These are phyloP conservation scores for Trametes coccinea DNA, from an alignment of 768 basidiomycete genomes.

Conservation along the genomic window DNA sequence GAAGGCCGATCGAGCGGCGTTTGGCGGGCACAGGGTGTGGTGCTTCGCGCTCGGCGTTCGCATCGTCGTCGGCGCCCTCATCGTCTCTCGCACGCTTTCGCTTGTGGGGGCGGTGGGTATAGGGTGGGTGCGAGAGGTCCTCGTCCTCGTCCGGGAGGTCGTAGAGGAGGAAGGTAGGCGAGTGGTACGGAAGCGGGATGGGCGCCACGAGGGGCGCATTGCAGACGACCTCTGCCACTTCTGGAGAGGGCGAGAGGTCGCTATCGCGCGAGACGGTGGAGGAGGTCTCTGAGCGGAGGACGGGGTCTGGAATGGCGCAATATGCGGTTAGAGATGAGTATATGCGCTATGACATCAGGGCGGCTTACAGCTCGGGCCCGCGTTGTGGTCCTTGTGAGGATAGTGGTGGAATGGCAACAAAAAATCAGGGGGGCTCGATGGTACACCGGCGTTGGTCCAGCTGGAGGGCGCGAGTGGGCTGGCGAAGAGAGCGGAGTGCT, in stretches of 20 bases:
- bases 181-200: slow-evolving; percentile 67
- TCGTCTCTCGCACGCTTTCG: slow-evolving; percentile 46
- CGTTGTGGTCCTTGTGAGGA: slow-evolving; percentile 19
- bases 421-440: slow-evolving; percentile 19
- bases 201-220: slow-evolving; percentile 70
- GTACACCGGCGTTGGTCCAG: slow-evolving; percentile 17
- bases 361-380: slow-evolving; percentile 31
- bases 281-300: slow-evolving; percentile 42
- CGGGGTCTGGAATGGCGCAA: slow-evolving; percentile 33
- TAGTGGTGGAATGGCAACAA: slow-evolving; percentile 23
- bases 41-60: not conserved
- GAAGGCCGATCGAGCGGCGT: slow-evolving; percentile 17
- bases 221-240: slow-evolving; percentile 53
- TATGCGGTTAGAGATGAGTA: not conserved
- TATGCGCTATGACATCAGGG: slow-evolving; percentile 1
- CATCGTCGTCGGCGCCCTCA: slow-evolving; percentile 9
- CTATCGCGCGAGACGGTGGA: slow-evolving; percentile 29
- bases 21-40: slow-evolving; percentile 18
- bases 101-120: slow-evolving; percentile 54
- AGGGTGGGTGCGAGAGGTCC: slow-evolving; percentile 69
- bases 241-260: slow-evolving; percentile 31
- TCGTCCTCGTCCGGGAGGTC: slow-evolving; percentile 67
- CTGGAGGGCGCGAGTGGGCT: slow-evolving; percentile 16
- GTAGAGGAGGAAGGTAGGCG: slow-evolving; percentile 68
- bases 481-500: slow-evolving; percentile 17